phyloP scores from a whole-genome alignment of 345 rosid genomes.

The Brassica juncea region DNA sequence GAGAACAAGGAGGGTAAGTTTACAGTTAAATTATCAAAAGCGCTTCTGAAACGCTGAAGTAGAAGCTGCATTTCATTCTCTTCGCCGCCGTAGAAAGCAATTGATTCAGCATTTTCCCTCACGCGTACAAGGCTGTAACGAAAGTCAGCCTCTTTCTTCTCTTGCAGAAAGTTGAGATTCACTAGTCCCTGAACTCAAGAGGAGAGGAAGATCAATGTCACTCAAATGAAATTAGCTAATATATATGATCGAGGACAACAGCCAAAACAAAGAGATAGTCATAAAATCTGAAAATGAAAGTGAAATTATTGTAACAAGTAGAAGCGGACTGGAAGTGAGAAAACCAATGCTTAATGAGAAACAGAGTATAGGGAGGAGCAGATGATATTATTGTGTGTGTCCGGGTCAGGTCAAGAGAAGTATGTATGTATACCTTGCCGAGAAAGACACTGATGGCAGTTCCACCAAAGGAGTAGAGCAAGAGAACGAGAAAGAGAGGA shows the following conservation, averaged over 20 bases:
- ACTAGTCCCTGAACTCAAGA: slow-evolving; percentile 67
- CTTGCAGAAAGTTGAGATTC: slow-evolving; percentile 89
- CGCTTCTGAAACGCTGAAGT: slow-evolving; percentile 85
- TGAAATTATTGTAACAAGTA: neutral
- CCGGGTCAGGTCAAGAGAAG: neutral
- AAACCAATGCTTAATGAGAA: neutral
- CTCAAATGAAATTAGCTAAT: neutral
- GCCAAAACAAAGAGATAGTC: neutral
- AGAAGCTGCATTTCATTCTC: slow-evolving; percentile 84
- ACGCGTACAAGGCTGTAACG: slow-evolving; percentile 96
- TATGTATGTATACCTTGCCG: slow-evolving; percentile 60
- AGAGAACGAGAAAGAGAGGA: slow-evolving; percentile 76
- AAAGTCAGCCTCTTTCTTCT: slow-evolving; percentile 97
- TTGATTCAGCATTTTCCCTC: slow-evolving; percentile 95
- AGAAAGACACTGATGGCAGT: slow-evolving; percentile 79
- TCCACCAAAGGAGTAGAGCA: slow-evolving; percentile 83
- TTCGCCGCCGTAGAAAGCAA: slow-evolving; percentile 95
- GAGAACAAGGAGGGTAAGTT: slow-evolving; percentile 9
- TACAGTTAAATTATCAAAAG: slow-evolving; percentile 83
- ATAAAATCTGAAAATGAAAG: neutral
- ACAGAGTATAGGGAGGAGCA: too few species aligned
- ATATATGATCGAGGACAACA: neutral
- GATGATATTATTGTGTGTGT: neutral
- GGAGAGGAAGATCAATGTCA: slow-evolving; percentile 23
- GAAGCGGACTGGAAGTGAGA: neutral